Evolutionary conservation across 108 stramenopile genomes (phyloP), one percentile per base, ranked within the genome.

Genomic region (Mediolabrus comicus): DNA sequence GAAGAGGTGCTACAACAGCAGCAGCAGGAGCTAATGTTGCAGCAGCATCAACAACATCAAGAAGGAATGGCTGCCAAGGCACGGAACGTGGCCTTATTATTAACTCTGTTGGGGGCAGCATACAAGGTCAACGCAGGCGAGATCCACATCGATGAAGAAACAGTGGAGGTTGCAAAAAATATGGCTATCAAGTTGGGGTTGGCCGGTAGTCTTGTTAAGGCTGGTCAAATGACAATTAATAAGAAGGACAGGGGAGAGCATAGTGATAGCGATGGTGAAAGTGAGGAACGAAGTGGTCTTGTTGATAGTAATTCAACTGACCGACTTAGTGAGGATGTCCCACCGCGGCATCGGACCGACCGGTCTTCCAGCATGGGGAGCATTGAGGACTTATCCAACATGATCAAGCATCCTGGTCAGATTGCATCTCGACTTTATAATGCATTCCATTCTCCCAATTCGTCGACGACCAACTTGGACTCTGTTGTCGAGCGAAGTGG

Each of bases 101-200:
- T 87, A 12, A 84, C 87, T 4, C 59, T 87, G 0, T 60, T 88
- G 3, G 89, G 87, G 9, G 83, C 75, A 25, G 85, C 89, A 3
- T 75, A 68, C 33, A 67, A 62, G 61, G 60, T 62, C 27, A 55
- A 51, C n/a, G 60, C 60, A 39, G 51, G 56, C 0, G 41, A 34
- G 67, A 67, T 62, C 54, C 59, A 51, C 10, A 54, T 77, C 7
- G 77, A 75, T 55, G 39, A 77, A 17, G 70, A 74, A n/a, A 73
- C 72, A 41, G 80, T 65, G 19, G 72, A 59, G 19, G 82, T 82
- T n/a, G 58, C 85, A 7, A 79, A 85, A 22, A 84, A 85, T 62
- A 61, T 84, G 38, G 30, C 88, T 31, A 67, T 92, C 43, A 71
- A 83, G 30, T 69, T 89, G 12, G 90, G 90, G 9, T 79, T 87